phyloP scores from a whole-genome alignment of 768 basidiomycete species.

The Mycena filopes region DNA sequence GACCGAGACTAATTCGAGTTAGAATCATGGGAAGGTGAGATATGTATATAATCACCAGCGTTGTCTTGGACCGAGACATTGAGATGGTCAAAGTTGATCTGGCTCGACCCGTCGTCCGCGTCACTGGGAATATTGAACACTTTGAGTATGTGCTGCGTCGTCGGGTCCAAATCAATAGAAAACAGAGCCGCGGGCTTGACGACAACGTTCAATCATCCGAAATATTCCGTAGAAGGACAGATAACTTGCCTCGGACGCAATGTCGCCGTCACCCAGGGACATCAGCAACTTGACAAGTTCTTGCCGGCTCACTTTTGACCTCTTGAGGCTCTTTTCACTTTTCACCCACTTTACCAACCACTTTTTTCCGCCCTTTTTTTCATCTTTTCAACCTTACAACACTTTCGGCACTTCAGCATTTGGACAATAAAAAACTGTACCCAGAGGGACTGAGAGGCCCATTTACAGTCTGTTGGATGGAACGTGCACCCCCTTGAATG shows the following conservation, averaged over 20 bases:
- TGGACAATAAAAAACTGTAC: no score
- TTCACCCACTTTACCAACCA: no score
- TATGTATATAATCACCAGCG: conserved; percentile 8
- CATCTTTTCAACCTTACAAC: no score
- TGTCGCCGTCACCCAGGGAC: conserved; percentile 31
- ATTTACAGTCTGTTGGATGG: no score
- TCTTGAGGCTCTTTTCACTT: no score
- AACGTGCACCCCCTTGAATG: no score
- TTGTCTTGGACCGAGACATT: conserved; percentile 30
- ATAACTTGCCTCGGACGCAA: conserved; percentile 34
- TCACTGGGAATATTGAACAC: conserved; percentile 40
- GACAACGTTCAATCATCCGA: not conserved
- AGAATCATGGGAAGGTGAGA: not conserved
- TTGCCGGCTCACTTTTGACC: no score
- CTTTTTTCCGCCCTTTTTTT: no score
- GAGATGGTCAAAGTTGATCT: conserved; percentile 41
- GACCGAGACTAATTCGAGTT: not conserved
- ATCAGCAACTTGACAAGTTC: no score
- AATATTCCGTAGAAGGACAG: not conserved
- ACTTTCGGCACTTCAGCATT: no score
- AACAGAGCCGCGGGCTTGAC: conserved; percentile 39
- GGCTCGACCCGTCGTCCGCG: conserved; percentile 30
- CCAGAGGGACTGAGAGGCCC: no score
- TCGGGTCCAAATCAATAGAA: conserved; percentile 40
- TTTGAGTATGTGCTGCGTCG: conserved; percentile 34